Base-by-base conservation (phyloP, 495 filamentous ascomycete species). In the Penicillium waksmanii region DNA sequence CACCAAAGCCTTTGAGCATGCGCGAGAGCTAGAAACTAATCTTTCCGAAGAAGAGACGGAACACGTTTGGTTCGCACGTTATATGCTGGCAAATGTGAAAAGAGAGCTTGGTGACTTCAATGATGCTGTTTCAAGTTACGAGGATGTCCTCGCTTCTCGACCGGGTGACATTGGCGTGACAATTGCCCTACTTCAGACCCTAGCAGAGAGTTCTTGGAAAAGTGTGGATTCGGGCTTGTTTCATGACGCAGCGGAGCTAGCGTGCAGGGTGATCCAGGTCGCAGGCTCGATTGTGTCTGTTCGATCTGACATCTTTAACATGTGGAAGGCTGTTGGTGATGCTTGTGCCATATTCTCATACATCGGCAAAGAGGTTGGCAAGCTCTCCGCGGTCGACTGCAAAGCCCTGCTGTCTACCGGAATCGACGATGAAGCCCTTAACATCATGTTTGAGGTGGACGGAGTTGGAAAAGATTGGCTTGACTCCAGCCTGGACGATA, bases 11-110 rank as follows among this genome's bases (percentile, higher is more conserved):
- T 94, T 97, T 60, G 77, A 89, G 51, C 87, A 93, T 66, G 93
- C 94, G 0, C 85, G 91, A 61, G 79, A 77, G 52, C 76, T 94
- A 47, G 89, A 90, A 58, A 35, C 53, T 6, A 73, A 66, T 18
- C 71, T 80, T 8, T 66, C 73, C 2, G 64, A 65, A 19, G 49
- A 66, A 5, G 78, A 79, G 3, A 79, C 85, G 52, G 73, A 84
- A 5, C 87, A 93, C 42, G 87, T 84, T 35, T 99, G 95, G 95
- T 98, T 97, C 69, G 90, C 92, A 7, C 88, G 90, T 62, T 96
- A 97, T 67, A 96, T 99, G 87, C 81, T 97, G n/a, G 94, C 93
- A 2, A 97, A 99, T 59, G 89, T 98, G 17, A 89, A 90, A 66
- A 84, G 95, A 40, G 95, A 98, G 71, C 81, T 98, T 35, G 92